These are phyloP conservation scores for Sporothrix mexicana DNA, from an alignment of 2,329 filamentous ascomycete species.

Conservation along the genomic window DNA sequence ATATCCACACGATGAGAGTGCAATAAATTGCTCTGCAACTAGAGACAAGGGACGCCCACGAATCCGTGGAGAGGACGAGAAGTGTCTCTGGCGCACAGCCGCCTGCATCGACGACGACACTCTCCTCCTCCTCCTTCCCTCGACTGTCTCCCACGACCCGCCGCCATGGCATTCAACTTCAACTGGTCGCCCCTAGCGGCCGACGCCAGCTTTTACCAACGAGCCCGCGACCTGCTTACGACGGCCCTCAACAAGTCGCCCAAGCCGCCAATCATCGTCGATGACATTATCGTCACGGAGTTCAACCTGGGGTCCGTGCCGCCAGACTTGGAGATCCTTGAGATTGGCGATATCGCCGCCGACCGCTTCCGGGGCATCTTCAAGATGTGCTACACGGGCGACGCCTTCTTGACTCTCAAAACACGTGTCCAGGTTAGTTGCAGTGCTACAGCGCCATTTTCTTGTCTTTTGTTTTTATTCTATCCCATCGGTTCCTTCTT, in stretches of 20 bases:
- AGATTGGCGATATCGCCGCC: slow-evolving; percentile 96
- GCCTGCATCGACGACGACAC: slow-evolving; percentile 9
- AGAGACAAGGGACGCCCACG: slow-evolving; percentile 8
- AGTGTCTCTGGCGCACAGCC: slow-evolving; percentile 14
- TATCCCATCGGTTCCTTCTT: neutral
- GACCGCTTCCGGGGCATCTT: slow-evolving; percentile 98
- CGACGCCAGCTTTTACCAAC: slow-evolving; percentile 87
- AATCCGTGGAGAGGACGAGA: slow-evolving; percentile 25
- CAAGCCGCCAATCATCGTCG: slow-evolving; percentile 98
- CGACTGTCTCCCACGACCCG: no score
- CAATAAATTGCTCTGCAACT: slow-evolving; percentile 22
- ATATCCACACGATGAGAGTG: slow-evolving; percentile 31
- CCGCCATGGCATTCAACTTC: slow-evolving; percentile 98
- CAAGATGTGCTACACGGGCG: slow-evolving; percentile 97
- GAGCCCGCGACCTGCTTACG: slow-evolving; percentile 92
- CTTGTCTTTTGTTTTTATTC: slow-evolving; percentile 33
- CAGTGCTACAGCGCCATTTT: neutral
- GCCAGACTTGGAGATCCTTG: slow-evolving; percentile 92
- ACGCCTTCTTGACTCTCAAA: slow-evolving; percentile 93
- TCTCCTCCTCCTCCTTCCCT: slow-evolving; percentile 4
- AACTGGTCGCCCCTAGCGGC: slow-evolving; percentile 99
- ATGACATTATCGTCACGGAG: slow-evolving; percentile 98
- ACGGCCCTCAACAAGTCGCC: slow-evolving; percentile 96
- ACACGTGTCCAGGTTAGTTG: slow-evolving; percentile 84
- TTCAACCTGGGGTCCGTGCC: slow-evolving; percentile 94